Evolutionary conservation across 1,139 yeast genomes (phyloP).

Genomic region (Hansenula sp.): DNA sequence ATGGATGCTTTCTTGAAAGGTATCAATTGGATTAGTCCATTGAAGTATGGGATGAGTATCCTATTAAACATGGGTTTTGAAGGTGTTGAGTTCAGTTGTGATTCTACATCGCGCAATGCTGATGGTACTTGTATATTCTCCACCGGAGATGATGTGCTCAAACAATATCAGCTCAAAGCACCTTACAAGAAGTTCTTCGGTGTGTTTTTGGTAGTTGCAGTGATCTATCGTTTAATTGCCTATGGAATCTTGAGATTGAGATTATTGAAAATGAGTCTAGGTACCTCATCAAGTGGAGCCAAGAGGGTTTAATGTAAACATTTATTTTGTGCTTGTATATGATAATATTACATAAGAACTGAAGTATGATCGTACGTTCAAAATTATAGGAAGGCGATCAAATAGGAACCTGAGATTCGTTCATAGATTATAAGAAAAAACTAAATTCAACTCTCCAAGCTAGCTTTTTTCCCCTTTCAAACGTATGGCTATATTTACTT

Average conservation of each 20-base stretch:
- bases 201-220: conserved; percentile 26
- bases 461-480: no score
- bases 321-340: not conserved
- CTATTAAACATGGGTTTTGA: conserved; percentile 42
- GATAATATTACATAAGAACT: no score
- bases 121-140: conserved; percentile 42
- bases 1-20: conserved; percentile 70
- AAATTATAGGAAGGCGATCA: no score
- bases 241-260: conserved; percentile 26
- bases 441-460: no score
- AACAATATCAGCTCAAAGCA: conserved; percentile 34
- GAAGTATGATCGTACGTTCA: no score
- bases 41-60: conserved; percentile 60
- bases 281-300: conserved; percentile 1
- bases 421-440: no score
- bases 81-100: conserved; percentile 38
- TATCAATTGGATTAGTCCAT: conserved; percentile 70
- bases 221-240: conserved; percentile 34
- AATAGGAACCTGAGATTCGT: no score
- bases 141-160: conserved; percentile 48
- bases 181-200: conserved; percentile 29
- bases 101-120: conserved; percentile 25
- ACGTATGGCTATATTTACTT: no score
- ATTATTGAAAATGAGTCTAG: conserved; percentile 17
- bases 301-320: conserved; percentile 1